A percentile compares a stretch with the other conserved stretches of the same genome.
These are phyloP conservation scores for Fusarium tuaranense DNA, from an alignment of 2,329 filamentous ascomycete genomes.

Conservation along the genomic window DNA sequence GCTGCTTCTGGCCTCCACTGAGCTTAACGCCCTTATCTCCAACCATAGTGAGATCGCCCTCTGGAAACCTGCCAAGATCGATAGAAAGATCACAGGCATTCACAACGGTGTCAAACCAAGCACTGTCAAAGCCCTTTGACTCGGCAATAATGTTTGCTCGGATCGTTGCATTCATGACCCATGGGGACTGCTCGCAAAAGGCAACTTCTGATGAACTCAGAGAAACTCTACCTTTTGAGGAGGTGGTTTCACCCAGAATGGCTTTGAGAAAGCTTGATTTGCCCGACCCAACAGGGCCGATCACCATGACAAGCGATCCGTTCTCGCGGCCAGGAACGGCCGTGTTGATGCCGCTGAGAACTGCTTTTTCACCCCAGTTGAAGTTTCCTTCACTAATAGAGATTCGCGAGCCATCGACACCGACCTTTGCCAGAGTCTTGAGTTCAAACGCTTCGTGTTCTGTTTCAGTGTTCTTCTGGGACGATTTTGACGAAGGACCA, in stretches of 20 bases:
- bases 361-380: constrained; percentile 43
- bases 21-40: constrained; percentile 50
- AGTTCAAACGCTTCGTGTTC: constrained; percentile 22
- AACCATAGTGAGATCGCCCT: constrained; percentile 42
- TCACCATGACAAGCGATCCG: constrained; percentile 45
- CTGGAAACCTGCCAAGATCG: constrained; percentile 43
- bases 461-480: background rate
- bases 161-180: constrained; percentile 50
- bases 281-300: constrained; percentile 48
- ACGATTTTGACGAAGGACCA: background rate
- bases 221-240: constrained; percentile 36
- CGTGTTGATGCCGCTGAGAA: constrained; percentile 41
- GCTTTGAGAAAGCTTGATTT: constrained; percentile 49
- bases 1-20: constrained; percentile 51
- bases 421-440: background rate
- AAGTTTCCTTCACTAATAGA: constrained; percentile 42
- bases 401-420: constrained; percentile 16
- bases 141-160: constrained; percentile 51
- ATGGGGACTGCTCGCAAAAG: constrained; percentile 49
- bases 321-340: constrained; percentile 30
- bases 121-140: constrained; percentile 43
- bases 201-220: constrained; percentile 41
- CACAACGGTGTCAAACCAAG: constrained; percentile 49
- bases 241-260: constrained; percentile 45
- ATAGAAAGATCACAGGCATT: constrained; percentile 49